Base-by-base conservation (phyloP, 73 alveolate species). In the Uronychia setigera region DNA sequence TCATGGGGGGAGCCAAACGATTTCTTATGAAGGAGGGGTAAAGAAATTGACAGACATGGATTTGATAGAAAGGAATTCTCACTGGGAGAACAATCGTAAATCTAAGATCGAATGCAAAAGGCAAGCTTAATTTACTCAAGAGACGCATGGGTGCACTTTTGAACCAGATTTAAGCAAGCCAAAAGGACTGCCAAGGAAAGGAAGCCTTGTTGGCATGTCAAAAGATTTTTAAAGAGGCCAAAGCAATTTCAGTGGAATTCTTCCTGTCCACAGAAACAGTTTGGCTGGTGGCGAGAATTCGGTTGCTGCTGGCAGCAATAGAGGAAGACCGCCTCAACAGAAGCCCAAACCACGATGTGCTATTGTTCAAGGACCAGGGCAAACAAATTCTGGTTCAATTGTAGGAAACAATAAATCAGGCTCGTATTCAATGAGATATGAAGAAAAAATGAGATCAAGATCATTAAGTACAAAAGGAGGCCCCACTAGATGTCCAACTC, bases 261-360 rank as follows among this genome's bases (percentile, higher is more conserved):
- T 46, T 46, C 67, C 5, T 11, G 67, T 46, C 19, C 67, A 46
- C 67, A 46, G 67, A 19, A 46, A 46, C 67, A 46, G 67, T 46
- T 11, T 46, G 5, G 19, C 67, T 46, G 67, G 67, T 11, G 67
- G 19, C 5, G 67, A 19, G 19, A 19, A 19, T 11, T 5, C 67
- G 67, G 67, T 19, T 5, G 5, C 67, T 19, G 5, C 67, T 46
- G 67, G 67, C 67, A 46, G 67, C 67, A 11, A 46, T 5, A 46
- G 67, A 46, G 67, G 67, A 19, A 46, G 67, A 46, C 67, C 67
- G 67, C 67, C 67, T 46, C 67, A 46, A 19, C 67, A 46, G 67
- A 46, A 46, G 67, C 67, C 67, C 67, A 46, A 46, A 19, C 67
- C 5, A 46, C 5, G 19, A 19, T 46, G 19, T 5, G 5, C 19